Evolutionary conservation across 805 yeast species (phyloP), one percentile per base, ranked within the genome.

Genomic region (Spathaspora boniae): DNA sequence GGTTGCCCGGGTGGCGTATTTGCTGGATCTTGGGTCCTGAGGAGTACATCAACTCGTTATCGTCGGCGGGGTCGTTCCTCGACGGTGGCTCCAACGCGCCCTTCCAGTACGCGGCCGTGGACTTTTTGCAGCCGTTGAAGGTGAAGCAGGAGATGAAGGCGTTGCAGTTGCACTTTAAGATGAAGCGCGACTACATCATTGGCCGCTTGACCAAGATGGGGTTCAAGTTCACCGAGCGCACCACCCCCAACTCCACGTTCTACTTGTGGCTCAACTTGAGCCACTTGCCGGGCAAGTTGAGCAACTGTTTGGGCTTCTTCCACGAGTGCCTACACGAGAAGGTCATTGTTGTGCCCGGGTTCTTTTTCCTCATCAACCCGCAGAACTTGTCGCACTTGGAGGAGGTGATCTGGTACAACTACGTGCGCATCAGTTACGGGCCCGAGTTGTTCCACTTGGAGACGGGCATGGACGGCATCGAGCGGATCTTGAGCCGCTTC

Each of bases 1-100:
- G 82, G 41, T 62, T 76, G 31, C 82, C 82, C 2, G 82, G 82
- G 2, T 76, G 81, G 81, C 63, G 82, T 55, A 70, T 72, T 8
- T 76, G 81, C 45, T 76, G 82, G 82, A 65, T 76, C 36, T 59
- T 76, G 40, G 82, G 82, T 1, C 82, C 82, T 12, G 80, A 74
- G 46, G 76, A 72, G 34, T 76, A 76, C 48, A 72, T 76, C 43
- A 61, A 59, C 34, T 74, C 79, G 3, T 62, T 76, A 41, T 62
- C 75, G 34, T 71, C 78, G 17, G 79, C 81, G 4, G 82, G 82
- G 2, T 76, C 81, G 1, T 76, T 61, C 41, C 55, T 76, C 40
- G 82, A 76, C 42, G 82, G 82, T 31, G 82, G 82, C 20, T 63
- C 78, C 15, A 76, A 76, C 47, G 73, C 75, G 19, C 81, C 82